phyloP scores from a whole-genome alignment of 2,329 filamentous ascomycete genomes.

The Bertia moriformis region DNA sequence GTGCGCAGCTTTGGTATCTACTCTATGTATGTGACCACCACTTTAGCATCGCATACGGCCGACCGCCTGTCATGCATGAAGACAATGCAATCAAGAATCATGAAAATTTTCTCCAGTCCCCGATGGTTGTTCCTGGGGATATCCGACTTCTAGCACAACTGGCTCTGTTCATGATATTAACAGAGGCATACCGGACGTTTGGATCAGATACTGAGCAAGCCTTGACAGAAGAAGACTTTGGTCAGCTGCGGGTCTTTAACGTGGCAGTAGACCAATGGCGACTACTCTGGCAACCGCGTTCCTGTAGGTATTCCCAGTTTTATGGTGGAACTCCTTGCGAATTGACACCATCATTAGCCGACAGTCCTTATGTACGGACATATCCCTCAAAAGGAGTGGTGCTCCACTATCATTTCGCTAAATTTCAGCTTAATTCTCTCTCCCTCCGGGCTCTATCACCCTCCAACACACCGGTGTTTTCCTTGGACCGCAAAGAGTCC shows the following conservation, averaged over 20 bases:
- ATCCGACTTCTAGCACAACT: constrained; percentile 42
- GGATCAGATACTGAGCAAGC: constrained; percentile 36
- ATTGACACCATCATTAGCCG: constrained; percentile 13
- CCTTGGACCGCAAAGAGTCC: constrained; percentile 24
- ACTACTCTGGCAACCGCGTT: constrained; percentile 28
- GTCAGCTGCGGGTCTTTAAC: constrained; percentile 16
- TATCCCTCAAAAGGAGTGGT: constrained; percentile 23
- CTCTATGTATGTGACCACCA: constrained; percentile 45
- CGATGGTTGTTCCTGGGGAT: constrained; percentile 35
- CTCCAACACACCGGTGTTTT: constrained; percentile 20
- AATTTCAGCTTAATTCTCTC: constrained; percentile 24
- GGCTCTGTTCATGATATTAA: constrained; percentile 39
- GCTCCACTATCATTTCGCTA: constrained; percentile 25
- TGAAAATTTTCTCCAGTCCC: constrained; percentile 36
- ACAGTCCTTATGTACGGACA: constrained; percentile 21
- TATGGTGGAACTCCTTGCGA: constrained; percentile 18
- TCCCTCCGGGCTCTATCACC: constrained; percentile 19
- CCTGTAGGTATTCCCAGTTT: no score
- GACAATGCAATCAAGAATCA: constrained; percentile 40
- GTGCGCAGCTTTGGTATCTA: constrained; percentile 44
- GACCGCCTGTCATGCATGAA: constrained; percentile 41
- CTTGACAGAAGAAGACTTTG: constrained; percentile 31
- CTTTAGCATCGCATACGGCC: constrained; percentile 42
- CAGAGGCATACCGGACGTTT: constrained; percentile 36
- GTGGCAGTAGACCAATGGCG: constrained; percentile 36